Base-by-base conservation (phyloP, 768 basidiomycete species). In the Kondoa subrosea region DNA sequence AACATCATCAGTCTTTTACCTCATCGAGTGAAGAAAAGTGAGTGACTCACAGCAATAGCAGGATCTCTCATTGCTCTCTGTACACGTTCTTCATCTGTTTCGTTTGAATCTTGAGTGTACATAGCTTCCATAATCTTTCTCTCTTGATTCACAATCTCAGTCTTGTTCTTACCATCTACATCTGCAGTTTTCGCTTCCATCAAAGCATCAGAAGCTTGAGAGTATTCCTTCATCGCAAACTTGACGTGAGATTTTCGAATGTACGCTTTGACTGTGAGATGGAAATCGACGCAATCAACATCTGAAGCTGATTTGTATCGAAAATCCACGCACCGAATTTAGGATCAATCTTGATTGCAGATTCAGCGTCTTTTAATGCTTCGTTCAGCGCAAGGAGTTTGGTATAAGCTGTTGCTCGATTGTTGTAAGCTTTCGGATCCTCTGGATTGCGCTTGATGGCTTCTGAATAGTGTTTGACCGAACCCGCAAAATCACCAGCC, bases 41-140 rank as follows among this genome's bases (percentile, higher is more conserved):
- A 34, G n/a, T 56, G 58, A 60, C 71, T 66, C 64, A 70, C 59
- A 30, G 74, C 40, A 50, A 50, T 50, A 50, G 40, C 95, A 15
- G 95, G 95, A 80, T 99, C 95, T 66, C 90, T 83, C 92, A 96
- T 95, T 4, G 93, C 95, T 64, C 93, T 83, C 73, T 87, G 83
- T 71, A 95, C 80, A 25, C 91, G 89, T 80, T 99, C 83, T 76
- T 97, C 91, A 75, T 96, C 91, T 4, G 85, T 84, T 79, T 99
- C 93, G 57, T 81, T 84, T 25, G 85, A 82, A 17, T 91, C 84
- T 76, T 95, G 85, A 62, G 80, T 80, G 76, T 84, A 87, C 67
- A 91, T 76, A 29, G 89, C 89, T 77, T 84, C 82, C 73, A 90
- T 85, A 72, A 84, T 81, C 81, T 95, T 97, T 69, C 82, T 74